Evolutionary conservation across 2,329 filamentous ascomycete genomes (phyloP).

Genomic region (Raffaelea deltoideospora): DNA sequence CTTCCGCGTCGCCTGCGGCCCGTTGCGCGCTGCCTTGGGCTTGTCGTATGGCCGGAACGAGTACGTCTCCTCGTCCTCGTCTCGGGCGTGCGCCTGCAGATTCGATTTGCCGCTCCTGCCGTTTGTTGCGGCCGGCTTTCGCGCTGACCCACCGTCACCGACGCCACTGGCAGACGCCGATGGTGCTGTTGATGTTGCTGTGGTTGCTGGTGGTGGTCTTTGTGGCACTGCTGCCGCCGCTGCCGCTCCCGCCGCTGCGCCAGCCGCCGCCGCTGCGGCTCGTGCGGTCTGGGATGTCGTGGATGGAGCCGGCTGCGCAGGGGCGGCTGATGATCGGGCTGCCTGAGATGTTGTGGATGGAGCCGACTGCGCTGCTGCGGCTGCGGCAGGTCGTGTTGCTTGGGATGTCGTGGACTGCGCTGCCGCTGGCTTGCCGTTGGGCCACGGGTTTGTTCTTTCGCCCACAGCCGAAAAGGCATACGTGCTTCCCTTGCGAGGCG

Average conservation of each 20-base stretch:
- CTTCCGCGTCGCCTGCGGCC: slow-evolving; percentile 30
- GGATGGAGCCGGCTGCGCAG: no score
- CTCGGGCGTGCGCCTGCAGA: slow-evolving; percentile 2
- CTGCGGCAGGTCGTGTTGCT: no score
- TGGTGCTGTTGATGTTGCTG: not conserved
- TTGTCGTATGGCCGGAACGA: slow-evolving; percentile 69
- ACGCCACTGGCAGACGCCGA: no score
- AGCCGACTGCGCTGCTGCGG: no score
- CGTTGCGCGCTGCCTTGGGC: no score
- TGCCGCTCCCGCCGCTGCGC: not conserved
- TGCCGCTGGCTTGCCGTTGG: slow-evolving; percentile 37
- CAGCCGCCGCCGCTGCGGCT: not conserved
- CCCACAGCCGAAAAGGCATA: slow-evolving; percentile 52
- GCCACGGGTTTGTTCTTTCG: slow-evolving; percentile 57
- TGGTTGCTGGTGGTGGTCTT: not conserved
- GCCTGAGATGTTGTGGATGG: no score
- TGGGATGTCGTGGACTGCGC: not conserved
- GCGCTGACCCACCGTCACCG: no score
- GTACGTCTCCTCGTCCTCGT: slow-evolving; percentile 44
- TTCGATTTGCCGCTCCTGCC: not conserved
- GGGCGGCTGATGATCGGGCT: no score
- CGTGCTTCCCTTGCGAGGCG: slow-evolving; percentile 29
- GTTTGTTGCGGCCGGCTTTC: not conserved
- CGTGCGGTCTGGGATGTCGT: no score
- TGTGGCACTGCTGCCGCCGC: not conserved